Percentiles rank a stretch among this genome's conserved stretches.
phyloP scores from a whole-genome alignment of 1,284 basidiomycete genomes.

The Microbotryomycetes sp. region DNA sequence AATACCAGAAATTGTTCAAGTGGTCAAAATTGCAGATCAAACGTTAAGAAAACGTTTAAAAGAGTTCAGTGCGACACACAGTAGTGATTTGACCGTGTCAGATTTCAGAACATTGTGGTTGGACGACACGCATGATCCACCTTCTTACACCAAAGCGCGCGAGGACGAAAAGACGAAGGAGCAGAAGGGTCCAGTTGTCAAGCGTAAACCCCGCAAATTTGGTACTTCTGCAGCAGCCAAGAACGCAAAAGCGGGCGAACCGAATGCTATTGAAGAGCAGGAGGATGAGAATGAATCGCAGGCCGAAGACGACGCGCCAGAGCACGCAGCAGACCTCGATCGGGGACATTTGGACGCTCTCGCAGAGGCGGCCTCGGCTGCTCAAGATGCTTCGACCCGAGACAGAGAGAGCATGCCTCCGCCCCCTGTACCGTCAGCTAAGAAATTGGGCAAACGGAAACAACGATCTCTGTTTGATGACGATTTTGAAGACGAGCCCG shows the following conservation, averaged over 20 bases:
- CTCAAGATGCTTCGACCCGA: too few relatives aligned
- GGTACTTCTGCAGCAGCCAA: neutral
- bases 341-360: neutral
- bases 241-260: neutral
- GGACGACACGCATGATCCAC: slow-evolving; percentile 84
- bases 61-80: slow-evolving; percentile 87
- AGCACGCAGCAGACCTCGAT: neutral
- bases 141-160: slow-evolving; percentile 70
- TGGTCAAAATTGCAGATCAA: slow-evolving; percentile 94
- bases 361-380: neutral
- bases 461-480: neutral
- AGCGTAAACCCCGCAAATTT: slow-evolving; percentile 2
- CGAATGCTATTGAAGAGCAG: neutral
- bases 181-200: slow-evolving; percentile 33
- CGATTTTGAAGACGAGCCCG: neutral
- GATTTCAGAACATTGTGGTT: slow-evolving; percentile 91
- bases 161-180: slow-evolving; percentile 61
- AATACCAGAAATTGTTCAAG: slow-evolving; percentile 83
- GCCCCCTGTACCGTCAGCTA: slow-evolving; percentile 15
- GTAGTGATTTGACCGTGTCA: slow-evolving; percentile 74
- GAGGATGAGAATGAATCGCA: neutral
- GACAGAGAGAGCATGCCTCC: slow-evolving; percentile 4
- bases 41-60: slow-evolving; percentile 91
- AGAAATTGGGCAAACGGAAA: slow-evolving; percentile 27
- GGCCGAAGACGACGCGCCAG: slow-evolving; percentile 13